Evolutionary conservation across 108 stramenopile species (phyloP).

Genomic region (Nannochloropsis gaditana): DNA sequence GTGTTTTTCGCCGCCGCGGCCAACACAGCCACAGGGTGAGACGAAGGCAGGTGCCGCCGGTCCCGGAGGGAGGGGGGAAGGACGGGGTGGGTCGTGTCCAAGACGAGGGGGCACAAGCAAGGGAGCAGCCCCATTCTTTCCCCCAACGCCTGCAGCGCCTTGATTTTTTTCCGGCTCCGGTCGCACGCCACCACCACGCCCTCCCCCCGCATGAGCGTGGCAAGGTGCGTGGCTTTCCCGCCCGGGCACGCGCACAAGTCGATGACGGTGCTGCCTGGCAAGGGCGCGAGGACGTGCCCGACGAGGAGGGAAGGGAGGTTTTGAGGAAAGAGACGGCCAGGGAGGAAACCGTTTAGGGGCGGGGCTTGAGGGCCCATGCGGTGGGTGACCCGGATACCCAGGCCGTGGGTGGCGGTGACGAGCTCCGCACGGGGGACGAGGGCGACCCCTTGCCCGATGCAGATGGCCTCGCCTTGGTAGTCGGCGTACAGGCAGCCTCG

Average conservation of each 20-base stretch:
- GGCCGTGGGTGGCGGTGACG: conserved; percentile 55
- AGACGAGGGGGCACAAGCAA: background rate
- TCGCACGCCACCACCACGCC: conserved; percentile 52
- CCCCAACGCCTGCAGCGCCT: conserved; percentile 26
- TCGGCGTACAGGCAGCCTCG: conserved; percentile 56
- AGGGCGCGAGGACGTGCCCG: conserved; percentile 18
- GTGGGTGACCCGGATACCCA: conserved; percentile 58
- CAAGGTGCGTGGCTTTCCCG: conserved; percentile 45
- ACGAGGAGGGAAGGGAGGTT: conserved; percentile 64
- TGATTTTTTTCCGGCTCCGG: conserved; percentile 33
- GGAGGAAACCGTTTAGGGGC: conserved; percentile 55
- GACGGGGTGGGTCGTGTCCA: conserved; percentile 47
- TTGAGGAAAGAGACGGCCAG: conserved; percentile 59
- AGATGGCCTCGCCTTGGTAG: conserved; percentile 59
- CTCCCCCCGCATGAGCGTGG: conserved; percentile 58
- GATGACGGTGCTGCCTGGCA: background rate
- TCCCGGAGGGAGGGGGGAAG: conserved; percentile 42
- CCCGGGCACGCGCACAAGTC: background rate
- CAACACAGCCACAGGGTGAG: background rate
- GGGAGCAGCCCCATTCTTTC: background rate
- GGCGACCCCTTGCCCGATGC: conserved; percentile 61
- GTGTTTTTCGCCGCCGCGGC: background rate
- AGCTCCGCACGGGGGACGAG: conserved; percentile 54
- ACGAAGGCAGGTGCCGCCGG: background rate
- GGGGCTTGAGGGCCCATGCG: conserved; percentile 61